Evolutionary conservation across 371 early-diverging fungal genomes (phyloP), one percentile per base, ranked within the genome.

Genomic region (Mucor racemosus): DNA sequence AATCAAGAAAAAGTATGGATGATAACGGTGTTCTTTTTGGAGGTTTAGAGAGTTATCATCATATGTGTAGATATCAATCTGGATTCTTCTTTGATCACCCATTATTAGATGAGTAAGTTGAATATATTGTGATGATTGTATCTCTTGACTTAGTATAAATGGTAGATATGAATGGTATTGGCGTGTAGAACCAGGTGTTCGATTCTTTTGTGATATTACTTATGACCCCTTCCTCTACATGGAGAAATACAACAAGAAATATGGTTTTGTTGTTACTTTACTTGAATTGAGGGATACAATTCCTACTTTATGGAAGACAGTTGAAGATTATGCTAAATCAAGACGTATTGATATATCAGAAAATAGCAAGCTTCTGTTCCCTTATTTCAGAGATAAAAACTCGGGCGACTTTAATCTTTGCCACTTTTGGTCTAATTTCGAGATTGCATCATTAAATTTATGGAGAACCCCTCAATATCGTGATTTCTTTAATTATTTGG

Each of bases 371-470:
- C 58, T 65, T 15, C 55, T 69, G 44, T 82, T 79, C 41, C 82
- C 78, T 34, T 81, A 76, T 38, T 83, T 88, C 35, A 69, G 74
- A 36, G 77, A 83, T 46, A 62, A 77, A 36, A 66, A 71, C n/a
- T 77, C 66, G 6, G 73, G 75, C 21, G 77, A 72, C 34, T 89
- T 85, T 68, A 89, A 89, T 67, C 76, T 90, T 33, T 94, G 95
- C 72, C 95, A 95, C 71, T 96, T 95, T 71, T 95, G 97, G 95
- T 87, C 84, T 11, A 97, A 97, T 65, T 96, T 96, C 77, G 97
- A 97, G 75, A 96, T 98, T 63, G 97, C 86, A 21, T 87, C 87
- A 58, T 80, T 97, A 68, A 85, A 91, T 39, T 86, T 97, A 38
- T 95, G 90, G 77, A 86, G 95, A 66, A 84, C 84, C 54, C 77